Evolutionary conservation across 495 filamentous ascomycete genomes (phyloP).

Genomic region (Penicillium crystallinum): DNA sequence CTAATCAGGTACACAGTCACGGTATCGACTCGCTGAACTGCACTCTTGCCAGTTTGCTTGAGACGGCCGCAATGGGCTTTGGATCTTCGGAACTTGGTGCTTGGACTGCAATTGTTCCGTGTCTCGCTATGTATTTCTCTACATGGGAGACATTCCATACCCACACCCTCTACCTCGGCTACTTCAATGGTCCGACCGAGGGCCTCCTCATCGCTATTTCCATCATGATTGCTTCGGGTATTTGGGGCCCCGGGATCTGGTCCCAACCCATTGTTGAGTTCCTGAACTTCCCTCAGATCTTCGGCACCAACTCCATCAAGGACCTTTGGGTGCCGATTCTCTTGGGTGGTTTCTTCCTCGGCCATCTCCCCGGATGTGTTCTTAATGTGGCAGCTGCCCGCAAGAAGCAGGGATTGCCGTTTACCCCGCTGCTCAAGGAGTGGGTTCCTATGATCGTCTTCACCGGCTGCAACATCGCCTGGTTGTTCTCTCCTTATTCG

Average conservation of each 20-base stretch:
- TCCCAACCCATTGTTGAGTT: conserved; percentile 61
- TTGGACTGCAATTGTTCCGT: conserved; percentile 86
- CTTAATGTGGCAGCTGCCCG: conserved; percentile 77
- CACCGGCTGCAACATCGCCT: conserved; percentile 64
- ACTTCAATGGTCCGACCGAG: conserved; percentile 96
- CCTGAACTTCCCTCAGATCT: conserved; percentile 53
- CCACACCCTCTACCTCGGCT: conserved; percentile 92
- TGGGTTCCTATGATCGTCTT: conserved; percentile 89
- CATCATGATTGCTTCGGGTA: conserved; percentile 80
- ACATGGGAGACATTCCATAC: conserved; percentile 99
- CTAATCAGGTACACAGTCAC: conserved; percentile 54
- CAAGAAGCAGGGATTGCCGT: conserved; percentile 62
- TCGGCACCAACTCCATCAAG: conserved; percentile 63
- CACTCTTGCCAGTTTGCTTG: conserved; percentile 80
- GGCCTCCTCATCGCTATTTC: conserved; percentile 82
- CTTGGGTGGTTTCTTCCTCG: conserved; percentile 62
- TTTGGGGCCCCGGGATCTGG: conserved; percentile 87
- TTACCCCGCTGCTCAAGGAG: conserved; percentile 84
- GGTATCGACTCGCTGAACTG: conserved; percentile 98
- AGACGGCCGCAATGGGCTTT: conserved; percentile 86
- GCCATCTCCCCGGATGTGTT: conserved; percentile 76
- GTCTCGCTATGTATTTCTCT: conserved; percentile 97
- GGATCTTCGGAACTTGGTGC: conserved; percentile 76
- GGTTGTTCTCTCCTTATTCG: conserved; percentile 86
- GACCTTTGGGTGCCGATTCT: conserved; percentile 87